Evolutionary conservation across 768 basidiomycete species (phyloP), one percentile per base, ranked within the genome.

Genomic region (Suillus clintonianus): DNA sequence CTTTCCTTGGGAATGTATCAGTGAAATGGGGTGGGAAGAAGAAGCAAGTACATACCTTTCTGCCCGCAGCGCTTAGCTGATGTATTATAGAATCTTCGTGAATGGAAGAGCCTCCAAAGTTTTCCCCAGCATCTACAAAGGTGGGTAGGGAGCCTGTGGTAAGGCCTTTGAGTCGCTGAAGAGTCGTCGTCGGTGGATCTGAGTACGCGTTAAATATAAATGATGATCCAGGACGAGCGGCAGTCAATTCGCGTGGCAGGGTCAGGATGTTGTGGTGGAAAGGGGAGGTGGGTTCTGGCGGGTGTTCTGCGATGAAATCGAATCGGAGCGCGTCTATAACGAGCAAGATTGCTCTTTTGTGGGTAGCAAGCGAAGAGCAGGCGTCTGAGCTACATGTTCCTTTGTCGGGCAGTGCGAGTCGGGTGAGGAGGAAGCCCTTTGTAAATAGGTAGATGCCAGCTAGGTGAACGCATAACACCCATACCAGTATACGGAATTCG

Each of bases 91-190:
- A 95, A 74, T 99, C 97, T 77, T 99, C 97, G 8, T 81, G 81
- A 48, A 97, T 91, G 0, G 89, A 86, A 2, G 91, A 89, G 0
- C 88, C 95, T 13, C 92, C 95, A 77, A 99, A 97, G 72, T 93
- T 98, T 45, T 86, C 88, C 7, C 95, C 94, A 24, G 92, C 83
- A 71, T 99, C 97, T 43, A 98, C 86, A 72, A 99, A 98, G 0
- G 97, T 99, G 0, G 97, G 96, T 9, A 99, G 79, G 0, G 95
- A 95, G 11, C 97, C 97, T 0, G 97, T 98, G 1, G 95, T 97
- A 51, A 99, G 79, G 0, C 89, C 97, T 71, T 99, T 99, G 68
- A 99, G 89, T 2, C 97, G 86, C 73, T 98, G 97, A 43, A 99
- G 83, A 0, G 96, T 99, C 0, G 94, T 87, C 0, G 97, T 99